Base-by-base conservation (phyloP, 345 rosid genomes). In the Eucalyptus urophylla region DNA sequence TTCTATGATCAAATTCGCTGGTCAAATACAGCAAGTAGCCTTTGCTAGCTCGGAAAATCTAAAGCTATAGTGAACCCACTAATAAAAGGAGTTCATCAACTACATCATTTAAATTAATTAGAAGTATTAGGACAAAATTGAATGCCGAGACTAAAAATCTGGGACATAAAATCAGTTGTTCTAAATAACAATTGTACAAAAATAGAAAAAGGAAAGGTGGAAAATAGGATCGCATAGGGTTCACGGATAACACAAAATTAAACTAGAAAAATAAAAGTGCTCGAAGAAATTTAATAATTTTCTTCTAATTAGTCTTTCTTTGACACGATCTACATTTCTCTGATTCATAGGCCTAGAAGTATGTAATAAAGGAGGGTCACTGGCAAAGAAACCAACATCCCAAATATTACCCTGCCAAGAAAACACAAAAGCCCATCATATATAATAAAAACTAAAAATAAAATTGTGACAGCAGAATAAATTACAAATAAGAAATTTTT, bases 301-400 rank as follows among this genome's bases (percentile, higher is more conserved):
- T 40, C 47, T 76, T 76, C 85, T 40, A 40, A 21, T 40, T 76
- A 76, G 85, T 44, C 47, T 21, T 40, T 76, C 83, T 76, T 40
- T 40, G 47, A 76, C 15, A 40, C 83, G 29, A 21, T 40, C 83
- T 40, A 76, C 83, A 40, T 22, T 11, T 76, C 85, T 40, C 47
- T 40, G 40, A 22, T 54, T 93, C 92, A 94, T 81, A 95, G 89
- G 88, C 95, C 97, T 89, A 95, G 88, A 65, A 94, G 91, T 49
- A 95, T 91, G 91, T 96, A 96, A 88, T 96, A 96, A 88, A 96
- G 92, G 56, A 95, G 92, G 10, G 97, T 96, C 60, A 95, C 95
- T 8, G 96, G 98, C 87, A 96, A 92, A 24, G 98, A 95, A 72
- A 95, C 97, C 88, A 96, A 76, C 98, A 96, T 96, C n/a, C 98